Evolutionary conservation across 2,329 filamentous ascomycete species (phyloP).

Genomic region (Furcasterigmium furcatum): DNA sequence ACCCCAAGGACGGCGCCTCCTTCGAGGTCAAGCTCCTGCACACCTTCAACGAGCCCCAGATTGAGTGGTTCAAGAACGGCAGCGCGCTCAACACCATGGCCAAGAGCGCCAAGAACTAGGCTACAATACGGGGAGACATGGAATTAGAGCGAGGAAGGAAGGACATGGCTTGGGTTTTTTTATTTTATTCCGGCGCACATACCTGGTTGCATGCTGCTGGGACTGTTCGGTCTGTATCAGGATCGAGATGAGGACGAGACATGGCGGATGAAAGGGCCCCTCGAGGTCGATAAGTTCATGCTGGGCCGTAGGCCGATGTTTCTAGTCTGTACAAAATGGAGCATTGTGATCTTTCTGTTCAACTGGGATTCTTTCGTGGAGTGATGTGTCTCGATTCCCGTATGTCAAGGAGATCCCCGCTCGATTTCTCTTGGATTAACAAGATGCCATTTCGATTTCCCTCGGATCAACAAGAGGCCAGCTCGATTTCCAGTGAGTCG

Average conservation of each 20-base stretch:
- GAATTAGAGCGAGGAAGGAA: neutral
- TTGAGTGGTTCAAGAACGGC: conserved; percentile 99
- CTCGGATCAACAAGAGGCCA: too few species aligned
- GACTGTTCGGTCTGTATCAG: neutral
- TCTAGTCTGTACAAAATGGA: conserved; percentile 31
- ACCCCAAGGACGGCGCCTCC: conserved; percentile 76
- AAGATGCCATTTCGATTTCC: too few species aligned
- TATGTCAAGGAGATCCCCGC: too few species aligned
- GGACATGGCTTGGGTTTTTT: neutral
- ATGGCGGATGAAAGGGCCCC: neutral
- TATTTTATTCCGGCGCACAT: conserved; percentile 1
- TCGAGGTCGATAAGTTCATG: conserved; percentile 1
- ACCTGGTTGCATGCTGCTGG: conserved; percentile 1
- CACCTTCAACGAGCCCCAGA: conserved; percentile 97
- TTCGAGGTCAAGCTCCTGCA: conserved; percentile 85
- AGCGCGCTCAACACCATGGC: conserved; percentile 98
- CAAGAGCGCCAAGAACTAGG: conserved; percentile 48
- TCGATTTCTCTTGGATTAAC: too few species aligned
- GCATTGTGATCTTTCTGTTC: conserved; percentile 8
- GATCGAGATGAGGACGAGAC: neutral
- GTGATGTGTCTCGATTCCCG: too few species aligned
- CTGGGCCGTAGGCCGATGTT: conserved; percentile 11
- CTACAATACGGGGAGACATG: conserved; percentile 4
- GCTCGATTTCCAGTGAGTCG: too few species aligned
- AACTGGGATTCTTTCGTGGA: too few species aligned